Conservation (phyloP, 495 filamentous ascomycete species). For the Geoglossum glabrum region DNA sequence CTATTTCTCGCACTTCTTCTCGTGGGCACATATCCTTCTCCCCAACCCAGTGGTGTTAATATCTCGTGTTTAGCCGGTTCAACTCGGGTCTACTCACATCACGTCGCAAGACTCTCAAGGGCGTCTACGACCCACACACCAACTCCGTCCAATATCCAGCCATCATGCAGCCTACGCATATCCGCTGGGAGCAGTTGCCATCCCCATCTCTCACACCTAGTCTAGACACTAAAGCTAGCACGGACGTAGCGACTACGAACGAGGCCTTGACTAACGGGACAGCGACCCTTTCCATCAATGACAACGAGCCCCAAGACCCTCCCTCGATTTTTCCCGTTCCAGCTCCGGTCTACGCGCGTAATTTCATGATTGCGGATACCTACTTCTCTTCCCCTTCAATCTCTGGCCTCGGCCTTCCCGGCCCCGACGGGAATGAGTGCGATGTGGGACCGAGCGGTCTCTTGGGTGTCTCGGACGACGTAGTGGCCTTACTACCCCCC, state of each 20-base stretch:
- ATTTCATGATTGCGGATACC: conserved; percentile 58
- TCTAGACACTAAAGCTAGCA: background rate
- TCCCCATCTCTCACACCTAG: conserved; percentile 10
- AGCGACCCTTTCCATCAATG: background rate
- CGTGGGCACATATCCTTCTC: background rate
- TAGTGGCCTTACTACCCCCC: conserved; percentile 45
- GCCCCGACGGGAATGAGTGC: conserved; percentile 37
- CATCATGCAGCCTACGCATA: conserved; percentile 79
- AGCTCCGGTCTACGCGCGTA: conserved; percentile 42
- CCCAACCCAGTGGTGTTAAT: background rate
- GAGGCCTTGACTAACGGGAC: background rate
- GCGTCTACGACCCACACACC: conserved; percentile 83
- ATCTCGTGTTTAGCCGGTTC: conserved; percentile 40
- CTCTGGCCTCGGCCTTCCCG: conserved; percentile 38
- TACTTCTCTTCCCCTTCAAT: conserved; percentile 39
- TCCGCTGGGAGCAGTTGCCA: conserved; percentile 49
- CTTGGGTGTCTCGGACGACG: conserved; percentile 39
- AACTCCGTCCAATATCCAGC: conserved; percentile 73
- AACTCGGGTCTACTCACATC: conserved; percentile 45
- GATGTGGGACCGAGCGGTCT: conserved; percentile 49
- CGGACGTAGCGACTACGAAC: background rate
- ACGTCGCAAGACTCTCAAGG: conserved; percentile 43
- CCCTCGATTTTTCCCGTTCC: conserved; percentile 38
- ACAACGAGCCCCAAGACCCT: background rate
- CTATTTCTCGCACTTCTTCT: background rate